Evolutionary conservation across 805 yeast species (phyloP), one percentile per base, ranked within the genome.

Genomic region (Crinitomyces ghanaensis): DNA sequence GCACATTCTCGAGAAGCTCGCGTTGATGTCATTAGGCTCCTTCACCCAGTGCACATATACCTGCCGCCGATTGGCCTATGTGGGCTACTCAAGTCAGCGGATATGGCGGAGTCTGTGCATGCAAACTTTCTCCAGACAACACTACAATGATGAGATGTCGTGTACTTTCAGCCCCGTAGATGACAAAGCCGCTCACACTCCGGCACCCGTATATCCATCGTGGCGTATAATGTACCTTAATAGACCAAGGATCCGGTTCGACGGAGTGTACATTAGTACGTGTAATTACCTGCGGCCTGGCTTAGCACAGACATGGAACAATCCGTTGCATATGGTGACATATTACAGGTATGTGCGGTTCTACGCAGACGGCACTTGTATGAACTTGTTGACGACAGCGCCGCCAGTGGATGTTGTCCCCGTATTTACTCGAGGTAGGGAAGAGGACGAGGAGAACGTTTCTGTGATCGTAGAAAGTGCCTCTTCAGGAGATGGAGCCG

Each of bases 281-380:
- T 81, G 86, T 33, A 80, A 80, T 40, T 86, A 85, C 55, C 70
- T 79, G 44, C 68, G 93, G 35, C 84, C 81, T 48, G 96, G 96
- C 23, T 77, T 81, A 2, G 66, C 75, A 33, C 68, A 73, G 6
- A 66, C 80, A 4, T 74, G 91, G 78, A 56, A 66, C 28, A 72
- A 73, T 39, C 95, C 95, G 2, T 71, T 81, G 14, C 73, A 82
- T 44, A 73, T 84, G 51, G 80, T 88, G 26, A 82, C 95, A 0
- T 88, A 88, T 50, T 88, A 83, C 51, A 62, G 98, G 41, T 91
- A 85, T 53, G 56, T 77, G 22, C 63, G 96, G 41, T 85, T 88
- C 49, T 80, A 67, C 51, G 76, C 77, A 0, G 79, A 80, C 48
- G 96, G 97, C 0, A 60, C 68, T 1, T 78, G 83, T 39, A 57